Conservation (phyloP, 192 early-diverging fungal species). For the Geranomyces michiganensis region DNA sequence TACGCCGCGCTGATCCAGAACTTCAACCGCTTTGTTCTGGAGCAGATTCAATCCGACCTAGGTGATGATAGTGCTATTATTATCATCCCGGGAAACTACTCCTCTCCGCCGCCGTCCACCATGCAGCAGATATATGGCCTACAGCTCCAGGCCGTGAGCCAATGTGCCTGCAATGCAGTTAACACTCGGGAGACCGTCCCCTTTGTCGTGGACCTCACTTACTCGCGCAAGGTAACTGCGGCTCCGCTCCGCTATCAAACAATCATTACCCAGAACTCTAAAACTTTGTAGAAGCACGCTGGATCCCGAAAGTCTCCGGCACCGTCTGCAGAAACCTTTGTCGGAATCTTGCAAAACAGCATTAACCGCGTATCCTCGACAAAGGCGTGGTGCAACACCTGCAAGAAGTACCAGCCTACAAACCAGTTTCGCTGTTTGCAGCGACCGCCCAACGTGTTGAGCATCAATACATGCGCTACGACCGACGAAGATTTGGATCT, state of each 20-base stretch:
- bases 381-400: conserved; percentile 84
- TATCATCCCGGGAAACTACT: conserved; percentile 21
- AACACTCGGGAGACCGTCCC: conserved; percentile 66
- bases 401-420: conserved; percentile 81
- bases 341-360: conserved; percentile 38
- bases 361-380: conserved; percentile 70
- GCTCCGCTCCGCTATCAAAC: neutral
- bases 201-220: conserved; percentile 84
- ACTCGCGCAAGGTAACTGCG: conserved; percentile 60
- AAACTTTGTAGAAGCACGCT: neutral
- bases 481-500: conserved; percentile 56
- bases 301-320: neutral
- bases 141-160: conserved; percentile 57
- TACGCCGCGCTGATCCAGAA: conserved; percentile 83
- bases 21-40: conserved; percentile 88
- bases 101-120: conserved; percentile 8
- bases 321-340: conserved; percentile 20
- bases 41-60: conserved; percentile 81
- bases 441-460: conserved; percentile 70
- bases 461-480: conserved; percentile 75
- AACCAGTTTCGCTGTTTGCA: conserved; percentile 71
- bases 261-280: too few species aligned
- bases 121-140: conserved; percentile 69
- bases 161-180: conserved; percentile 72
- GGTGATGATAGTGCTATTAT: conserved; percentile 39